Evolutionary conservation across 495 filamentous ascomycete genomes (phyloP).

Genomic region (Lophiotrema nucula): DNA sequence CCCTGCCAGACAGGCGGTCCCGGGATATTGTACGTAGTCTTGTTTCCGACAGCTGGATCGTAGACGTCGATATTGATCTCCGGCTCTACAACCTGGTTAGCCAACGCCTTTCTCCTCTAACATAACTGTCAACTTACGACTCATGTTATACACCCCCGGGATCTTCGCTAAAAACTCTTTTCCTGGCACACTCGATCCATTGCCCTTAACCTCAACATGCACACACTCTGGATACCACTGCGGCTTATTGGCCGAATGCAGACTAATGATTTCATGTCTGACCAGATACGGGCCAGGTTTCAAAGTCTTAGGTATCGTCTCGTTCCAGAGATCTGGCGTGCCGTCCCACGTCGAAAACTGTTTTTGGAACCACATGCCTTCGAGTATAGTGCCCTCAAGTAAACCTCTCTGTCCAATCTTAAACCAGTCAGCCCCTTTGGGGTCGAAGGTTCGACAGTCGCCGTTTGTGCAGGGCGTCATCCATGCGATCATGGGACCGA

Average conservation of each 20-base stretch:
- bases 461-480: slow-evolving; percentile 51
- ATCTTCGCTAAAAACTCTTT: slow-evolving; percentile 25
- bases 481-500: slow-evolving; percentile 58
- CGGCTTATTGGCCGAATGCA: slow-evolving; percentile 28
- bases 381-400: background rate
- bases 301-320: slow-evolving; percentile 39
- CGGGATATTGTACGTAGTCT: slow-evolving; percentile 27
- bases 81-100: slow-evolving; percentile 22
- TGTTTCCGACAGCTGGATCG: slow-evolving; percentile 10
- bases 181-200: slow-evolving; percentile 11
- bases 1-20: slow-evolving; percentile 24
- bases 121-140: slow-evolving; percentile 17
- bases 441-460: slow-evolving; percentile 49
- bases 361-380: slow-evolving; percentile 18
- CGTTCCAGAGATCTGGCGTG: slow-evolving; percentile 17
- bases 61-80: slow-evolving; percentile 31
- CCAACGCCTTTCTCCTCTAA: background rate
- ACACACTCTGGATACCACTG: slow-evolving; percentile 30
- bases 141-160: slow-evolving; percentile 27
- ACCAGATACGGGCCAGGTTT: slow-evolving; percentile 45
- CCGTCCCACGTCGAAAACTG: slow-evolving; percentile 22
- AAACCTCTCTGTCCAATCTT: slow-evolving; percentile 36
- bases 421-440: slow-evolving; percentile 53
- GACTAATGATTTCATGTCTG: slow-evolving; percentile 44
- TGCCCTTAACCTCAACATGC: slow-evolving; percentile 21